Evolutionary conservation across 306 rosid genomes (phyloP), one percentile per base, ranked within the genome.

Genomic region (Psophocarpus tetragonolobus): DNA sequence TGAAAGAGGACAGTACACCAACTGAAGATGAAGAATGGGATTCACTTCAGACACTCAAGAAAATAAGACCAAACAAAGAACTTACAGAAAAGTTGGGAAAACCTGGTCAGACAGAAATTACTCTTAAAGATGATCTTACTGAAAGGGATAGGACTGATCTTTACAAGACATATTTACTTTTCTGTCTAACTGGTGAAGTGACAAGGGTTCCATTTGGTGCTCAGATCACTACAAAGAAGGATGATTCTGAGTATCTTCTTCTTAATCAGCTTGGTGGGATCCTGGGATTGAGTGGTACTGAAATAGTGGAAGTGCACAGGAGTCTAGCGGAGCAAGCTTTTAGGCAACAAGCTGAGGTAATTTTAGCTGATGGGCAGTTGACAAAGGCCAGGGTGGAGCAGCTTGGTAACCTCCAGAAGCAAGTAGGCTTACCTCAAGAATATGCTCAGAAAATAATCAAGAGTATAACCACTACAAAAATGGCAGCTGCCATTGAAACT

Each of bases 361-460:
- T 95, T 85, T 86, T 95, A 80, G 99, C 99, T 27, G 99, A 92
- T 77, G 98, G 99, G 64, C 99, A 91, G 84, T 84, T 95, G 85
- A 87, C 97, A 47, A 92, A 95, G 70, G 91, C 93, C 84, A 86
- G 93, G 78, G 85, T 91, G 62, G 97, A 95, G 76, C 96, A 92
- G 81, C 99, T 95, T 68, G 85, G 75, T 76, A 86, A 82, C 66
- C 66, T 95, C 82, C 97, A 91, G 91, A 88, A 88, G 87, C 87
- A 95, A 85, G 95, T 91, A 50, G 99, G 99, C 48, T 88, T 95
- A 78, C 89, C 97, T 80, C 78, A 88, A 60, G 90, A 92, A 77
- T 92, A 89, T 80, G 97, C 97, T n/a, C 95, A 95, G 80, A 92
- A 91, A 92, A 90, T 95, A 69, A 95, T 91, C 67, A 95, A 92